These are phyloP conservation scores for Lasiosphaeria hispida DNA, from an alignment of 495 filamentous ascomycete species.

Conservation along the genomic window DNA sequence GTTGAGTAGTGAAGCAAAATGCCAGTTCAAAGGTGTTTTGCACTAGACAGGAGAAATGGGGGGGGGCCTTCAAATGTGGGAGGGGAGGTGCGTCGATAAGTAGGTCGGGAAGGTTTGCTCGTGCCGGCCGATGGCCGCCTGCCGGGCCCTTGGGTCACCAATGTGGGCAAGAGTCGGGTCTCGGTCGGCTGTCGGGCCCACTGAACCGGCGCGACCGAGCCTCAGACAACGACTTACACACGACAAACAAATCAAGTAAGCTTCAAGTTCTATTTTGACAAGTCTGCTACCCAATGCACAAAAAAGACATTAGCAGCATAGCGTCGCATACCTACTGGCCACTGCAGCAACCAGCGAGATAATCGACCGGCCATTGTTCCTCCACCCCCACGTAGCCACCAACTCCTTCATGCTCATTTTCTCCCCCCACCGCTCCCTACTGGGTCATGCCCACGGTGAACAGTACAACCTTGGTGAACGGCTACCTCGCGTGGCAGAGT, in stretches of 20 bases:
- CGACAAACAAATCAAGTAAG: too few species aligned
- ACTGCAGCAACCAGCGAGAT: constrained; percentile 5
- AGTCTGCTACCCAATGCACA: too few species aligned
- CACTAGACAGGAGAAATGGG: too few species aligned
- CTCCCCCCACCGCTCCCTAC: constrained; percentile 18
- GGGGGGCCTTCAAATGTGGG: too few species aligned
- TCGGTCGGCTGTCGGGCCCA: background rate
- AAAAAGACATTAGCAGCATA: background rate
- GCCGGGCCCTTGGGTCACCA: background rate
- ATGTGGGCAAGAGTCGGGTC: background rate
- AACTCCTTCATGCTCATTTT: constrained; percentile 7
- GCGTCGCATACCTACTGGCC: constrained; percentile 8
- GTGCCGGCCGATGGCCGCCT: background rate
- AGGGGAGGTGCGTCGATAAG: too few species aligned
- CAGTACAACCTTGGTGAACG: constrained; percentile 13
- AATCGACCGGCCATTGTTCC: constrained; percentile 17
- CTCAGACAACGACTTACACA: too few species aligned
- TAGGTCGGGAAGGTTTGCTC: too few species aligned
- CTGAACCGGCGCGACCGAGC: too few species aligned
- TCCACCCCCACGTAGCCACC: constrained; percentile 12
- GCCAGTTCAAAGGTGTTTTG: too few species aligned
- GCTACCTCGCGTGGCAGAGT: constrained; percentile 10
- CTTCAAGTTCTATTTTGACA: too few species aligned
- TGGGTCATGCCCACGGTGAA: constrained; percentile 18
- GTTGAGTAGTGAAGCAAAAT: too few species aligned